A percentile compares a stretch with the other conserved stretches of the same genome.
Evolutionary conservation across 371 early-diverging fungal species (phyloP).

Genomic region (Mortierella sp.): DNA sequence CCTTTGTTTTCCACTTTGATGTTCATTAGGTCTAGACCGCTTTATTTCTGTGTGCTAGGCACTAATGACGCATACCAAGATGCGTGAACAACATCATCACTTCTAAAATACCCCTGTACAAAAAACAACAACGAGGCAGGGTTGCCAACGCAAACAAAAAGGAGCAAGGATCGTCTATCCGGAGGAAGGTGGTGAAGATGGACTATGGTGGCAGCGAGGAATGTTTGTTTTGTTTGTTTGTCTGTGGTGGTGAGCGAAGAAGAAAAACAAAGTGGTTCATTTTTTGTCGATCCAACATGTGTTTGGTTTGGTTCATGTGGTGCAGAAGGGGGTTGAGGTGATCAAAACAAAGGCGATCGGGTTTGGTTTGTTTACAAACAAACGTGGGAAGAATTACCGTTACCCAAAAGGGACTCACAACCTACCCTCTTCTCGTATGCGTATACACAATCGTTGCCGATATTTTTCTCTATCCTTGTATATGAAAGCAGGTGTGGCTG

Average conservation of each 20-base stretch:
- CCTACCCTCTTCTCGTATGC: not conserved
- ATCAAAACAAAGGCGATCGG: conserved; percentile 5
- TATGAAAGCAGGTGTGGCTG: not conserved
- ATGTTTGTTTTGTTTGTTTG: not conserved
- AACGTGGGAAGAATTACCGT: conserved; percentile 2
- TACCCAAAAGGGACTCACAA: conserved; percentile 12
- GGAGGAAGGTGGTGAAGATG: not conserved
- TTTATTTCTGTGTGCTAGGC: not conserved
- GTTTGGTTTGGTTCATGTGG: not conserved
- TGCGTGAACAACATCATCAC: not conserved
- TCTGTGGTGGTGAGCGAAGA: not conserved
- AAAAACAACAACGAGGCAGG: not conserved
- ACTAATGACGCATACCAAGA: not conserved
- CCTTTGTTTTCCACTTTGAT: not conserved
- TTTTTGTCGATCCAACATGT: conserved; percentile 12
- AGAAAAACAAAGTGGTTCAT: not conserved
- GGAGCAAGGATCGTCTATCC: too few species aligned
- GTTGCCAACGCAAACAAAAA: not conserved
- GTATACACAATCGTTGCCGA: not conserved
- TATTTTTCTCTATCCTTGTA: not conserved
- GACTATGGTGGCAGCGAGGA: not conserved
- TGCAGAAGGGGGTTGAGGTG: not conserved
- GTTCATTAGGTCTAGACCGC: not conserved
- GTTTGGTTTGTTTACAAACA: not conserved
- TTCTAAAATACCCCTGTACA: not conserved